phyloP scores from a whole-genome alignment of 306 rosid genomes.

The Sechiopsis laciniata region DNA sequence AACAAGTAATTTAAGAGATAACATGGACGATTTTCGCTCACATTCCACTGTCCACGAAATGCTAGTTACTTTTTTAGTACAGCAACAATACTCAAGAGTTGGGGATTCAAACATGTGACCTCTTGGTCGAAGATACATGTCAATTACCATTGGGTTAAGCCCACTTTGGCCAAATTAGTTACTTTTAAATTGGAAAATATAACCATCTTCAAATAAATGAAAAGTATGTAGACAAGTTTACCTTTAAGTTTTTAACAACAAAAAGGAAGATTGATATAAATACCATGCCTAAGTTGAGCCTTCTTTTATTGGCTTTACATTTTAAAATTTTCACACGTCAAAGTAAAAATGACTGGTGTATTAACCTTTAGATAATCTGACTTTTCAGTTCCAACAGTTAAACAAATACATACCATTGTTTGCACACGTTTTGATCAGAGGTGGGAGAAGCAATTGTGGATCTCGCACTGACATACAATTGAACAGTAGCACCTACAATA shows the following conservation, averaged over 20 bases:
- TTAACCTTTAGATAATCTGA: neutral
- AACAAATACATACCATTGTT: slow-evolving; percentile 55
- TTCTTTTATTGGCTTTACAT: slow-evolving; percentile 6
- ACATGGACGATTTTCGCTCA: neutral
- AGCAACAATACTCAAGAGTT: no score
- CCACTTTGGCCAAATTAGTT: neutral
- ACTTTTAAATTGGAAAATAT: neutral
- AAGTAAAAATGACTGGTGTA: slow-evolving; percentile 12
- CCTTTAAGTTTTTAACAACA: neutral
- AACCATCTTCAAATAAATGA: neutral
- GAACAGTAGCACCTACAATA: slow-evolving; percentile 77
- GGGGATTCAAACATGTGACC: no score
- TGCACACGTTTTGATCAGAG: slow-evolving; percentile 73
- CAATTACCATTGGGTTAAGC: no score
- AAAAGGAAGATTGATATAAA: neutral
- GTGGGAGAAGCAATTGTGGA: slow-evolving; percentile 81
- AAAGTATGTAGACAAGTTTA: neutral
- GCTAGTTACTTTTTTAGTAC: neutral
- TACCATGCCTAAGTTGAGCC: neutral
- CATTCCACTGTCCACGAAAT: neutral
- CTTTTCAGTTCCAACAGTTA: neutral
- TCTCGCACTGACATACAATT: slow-evolving; percentile 92
- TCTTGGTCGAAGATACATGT: no score
- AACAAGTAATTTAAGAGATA: neutral
- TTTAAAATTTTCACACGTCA: neutral